Evolutionary conservation across 1,284 basidiomycete genomes (phyloP).

Genomic region (Earliella scabrosa): DNA sequence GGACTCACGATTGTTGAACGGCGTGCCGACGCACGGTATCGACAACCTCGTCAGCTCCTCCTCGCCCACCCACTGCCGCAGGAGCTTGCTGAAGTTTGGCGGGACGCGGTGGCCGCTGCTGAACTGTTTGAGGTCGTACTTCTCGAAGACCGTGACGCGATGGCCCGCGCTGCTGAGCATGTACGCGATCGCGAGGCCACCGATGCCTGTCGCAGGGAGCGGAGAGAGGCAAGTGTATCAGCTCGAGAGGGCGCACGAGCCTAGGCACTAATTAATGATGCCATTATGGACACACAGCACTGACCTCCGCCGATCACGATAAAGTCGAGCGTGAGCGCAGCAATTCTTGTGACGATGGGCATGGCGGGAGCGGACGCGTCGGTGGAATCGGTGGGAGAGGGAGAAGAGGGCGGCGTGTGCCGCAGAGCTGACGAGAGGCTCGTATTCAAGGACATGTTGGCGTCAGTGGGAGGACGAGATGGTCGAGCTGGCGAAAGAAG

Average conservation of each 20-base stretch:
- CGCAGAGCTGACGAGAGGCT: background rate
- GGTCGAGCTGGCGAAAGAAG: background rate
- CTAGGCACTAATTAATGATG: too few relatives aligned
- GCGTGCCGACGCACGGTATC: slow-evolving; percentile 35
- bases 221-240: too few relatives aligned
- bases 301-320: slow-evolving; percentile 31
- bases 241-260: too few relatives aligned
- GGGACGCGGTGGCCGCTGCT: slow-evolving; percentile 52
- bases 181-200: slow-evolving; percentile 56
- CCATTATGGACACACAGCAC: background rate
- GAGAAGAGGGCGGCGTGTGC: background rate
- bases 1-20: slow-evolving; percentile 34
- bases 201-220: too few relatives aligned
- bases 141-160: slow-evolving; percentile 53
- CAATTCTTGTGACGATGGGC: slow-evolving; percentile 16
- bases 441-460: background rate
- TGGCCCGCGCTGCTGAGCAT: slow-evolving; percentile 54
- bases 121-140: slow-evolving; percentile 35
- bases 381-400: background rate
- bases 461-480: background rate
- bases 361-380: slow-evolving; percentile 9
- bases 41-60: slow-evolving; percentile 39
- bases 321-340: slow-evolving; percentile 25
- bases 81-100: slow-evolving; percentile 56
- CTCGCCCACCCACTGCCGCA: slow-evolving; percentile 53